These are phyloP conservation scores for Xylaria grammica DNA, from an alignment of 495 filamentous ascomycete species.

Conservation along the genomic window DNA sequence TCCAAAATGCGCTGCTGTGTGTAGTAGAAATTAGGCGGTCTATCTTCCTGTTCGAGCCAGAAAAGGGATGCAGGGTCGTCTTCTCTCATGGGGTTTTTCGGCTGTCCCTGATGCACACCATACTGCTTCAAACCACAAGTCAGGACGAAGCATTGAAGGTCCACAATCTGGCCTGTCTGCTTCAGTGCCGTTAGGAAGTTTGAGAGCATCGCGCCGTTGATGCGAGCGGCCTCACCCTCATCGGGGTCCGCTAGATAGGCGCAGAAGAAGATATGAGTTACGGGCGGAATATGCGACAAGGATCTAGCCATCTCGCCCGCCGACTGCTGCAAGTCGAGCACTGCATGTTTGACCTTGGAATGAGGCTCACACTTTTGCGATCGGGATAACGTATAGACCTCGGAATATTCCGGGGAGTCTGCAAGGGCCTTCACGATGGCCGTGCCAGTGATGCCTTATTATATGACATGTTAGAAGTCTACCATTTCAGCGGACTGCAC, in stretches of 20 bases:
- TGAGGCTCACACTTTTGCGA: constrained; percentile 46
- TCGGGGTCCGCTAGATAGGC: constrained; percentile 53
- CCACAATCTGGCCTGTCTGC: constrained; percentile 45
- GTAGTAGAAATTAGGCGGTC: constrained; percentile 57
- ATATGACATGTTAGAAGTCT: background rate
- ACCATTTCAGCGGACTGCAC: background rate
- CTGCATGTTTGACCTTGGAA: constrained; percentile 50
- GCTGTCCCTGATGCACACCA: constrained; percentile 59
- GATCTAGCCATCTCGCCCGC: constrained; percentile 50
- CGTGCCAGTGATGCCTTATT: constrained; percentile 52
- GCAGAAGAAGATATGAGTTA: constrained; percentile 54
- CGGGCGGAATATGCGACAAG: constrained; percentile 46
- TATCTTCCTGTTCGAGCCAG: constrained; percentile 38
- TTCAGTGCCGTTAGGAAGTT: constrained; percentile 59
- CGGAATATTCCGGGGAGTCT: constrained; percentile 44
- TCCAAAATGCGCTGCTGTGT: constrained; percentile 50
- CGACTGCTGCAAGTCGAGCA: constrained; percentile 49
- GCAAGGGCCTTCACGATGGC: constrained; percentile 51
- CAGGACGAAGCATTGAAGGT: constrained; percentile 57
- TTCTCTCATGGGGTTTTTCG: constrained; percentile 56
- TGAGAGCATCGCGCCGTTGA: constrained; percentile 54
- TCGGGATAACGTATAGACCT: constrained; percentile 53
- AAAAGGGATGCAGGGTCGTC: constrained; percentile 40
- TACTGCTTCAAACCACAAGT: constrained; percentile 63
- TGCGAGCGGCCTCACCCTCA: constrained; percentile 48